Conservation (phyloP, 192 early-diverging fungal species). For the Geranomyces michiganensis region DNA sequence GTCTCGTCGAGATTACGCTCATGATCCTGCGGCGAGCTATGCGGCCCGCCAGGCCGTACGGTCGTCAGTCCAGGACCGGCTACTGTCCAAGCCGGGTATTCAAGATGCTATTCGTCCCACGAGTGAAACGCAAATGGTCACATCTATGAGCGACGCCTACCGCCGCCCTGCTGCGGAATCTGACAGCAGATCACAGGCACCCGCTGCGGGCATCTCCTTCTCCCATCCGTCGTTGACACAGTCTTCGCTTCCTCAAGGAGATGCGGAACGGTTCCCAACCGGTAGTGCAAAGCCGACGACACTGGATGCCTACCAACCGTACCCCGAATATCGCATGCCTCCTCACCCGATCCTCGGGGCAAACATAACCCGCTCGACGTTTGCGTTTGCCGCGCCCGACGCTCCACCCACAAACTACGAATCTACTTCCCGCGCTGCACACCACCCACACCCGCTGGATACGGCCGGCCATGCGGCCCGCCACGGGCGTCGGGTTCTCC, state of each 20-base stretch:
- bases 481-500: neutral
- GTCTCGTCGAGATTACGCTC: slow-evolving; percentile 20
- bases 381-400: slow-evolving; percentile 31
- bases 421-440: slow-evolving; percentile 25
- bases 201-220: neutral
- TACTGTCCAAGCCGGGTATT: slow-evolving; percentile 24
- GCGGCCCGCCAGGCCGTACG: slow-evolving; percentile 16
- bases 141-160: slow-evolving; percentile 10
- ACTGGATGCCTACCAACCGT: slow-evolving; percentile 25
- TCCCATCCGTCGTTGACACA: neutral
- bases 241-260: slow-evolving; percentile 47
- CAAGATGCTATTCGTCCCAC: slow-evolving; percentile 20
- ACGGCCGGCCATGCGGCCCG: neutral
- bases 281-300: slow-evolving; percentile 28
- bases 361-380: slow-evolving; percentile 38
- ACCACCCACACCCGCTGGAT: slow-evolving; percentile 6
- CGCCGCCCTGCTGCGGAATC: slow-evolving; percentile 29
- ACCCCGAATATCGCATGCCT: slow-evolving; percentile 31
- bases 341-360: slow-evolving; percentile 45
- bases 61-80: slow-evolving; percentile 24
- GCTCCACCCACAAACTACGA: slow-evolving; percentile 24
- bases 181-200: slow-evolving; percentile 19
- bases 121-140: slow-evolving; percentile 3
- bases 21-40: slow-evolving; percentile 4
- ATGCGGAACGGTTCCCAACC: slow-evolving; percentile 29